Base-by-base conservation (phyloP, 139 green algal genomes). In the Nannochloris sp. region DNA sequence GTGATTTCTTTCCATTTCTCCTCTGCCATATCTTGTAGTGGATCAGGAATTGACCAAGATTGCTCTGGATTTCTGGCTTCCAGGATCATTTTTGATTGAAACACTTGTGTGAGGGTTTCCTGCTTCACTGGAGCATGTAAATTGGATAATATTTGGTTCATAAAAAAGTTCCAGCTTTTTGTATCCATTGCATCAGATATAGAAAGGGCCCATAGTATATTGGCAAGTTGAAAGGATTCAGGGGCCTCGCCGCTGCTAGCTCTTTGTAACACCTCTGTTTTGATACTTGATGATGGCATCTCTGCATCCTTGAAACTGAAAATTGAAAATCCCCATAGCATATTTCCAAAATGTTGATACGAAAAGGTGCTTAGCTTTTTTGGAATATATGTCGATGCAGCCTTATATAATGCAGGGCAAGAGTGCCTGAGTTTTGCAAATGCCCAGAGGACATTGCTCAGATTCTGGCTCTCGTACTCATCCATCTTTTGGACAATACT, bases 201-300 rank as follows among this genome's bases (percentile, higher is more conserved):
- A 61, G 61, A 63, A 33, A 85, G 51, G 9, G 53, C 53, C 82
- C 82, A 88, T 43, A 80, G 58, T 61, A 88, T 26, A 69, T 84
- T 84, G 64, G 56, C 66, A 6, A 80, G 56, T 71, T 88, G 79
- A 67, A 85, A 78, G 8, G 62, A 40, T 14, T 69, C 80, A 64
- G 87, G 73, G 13, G 53, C 16, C 31, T 68, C 56, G 17, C 10
- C 29, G 11, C 5, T 30, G 9, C 23, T 10, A 59, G 20, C n/a
- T 5, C n/a, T 16, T n/a, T 63, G 67, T 16, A 4, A 16, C 37
- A 31, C 26, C 5, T 80, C 23, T 65, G 80, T 67, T 48, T 26
- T 49, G 26, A 55, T 13, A 6, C 63, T 36, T 25, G 31, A 46
- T 0, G 40, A 17, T 33, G 68, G 36, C 12, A 82, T 29, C 30